Conservation (phyloP, 1,284 basidiomycete species). For the Pseudozyma hubeiensis region DNA sequence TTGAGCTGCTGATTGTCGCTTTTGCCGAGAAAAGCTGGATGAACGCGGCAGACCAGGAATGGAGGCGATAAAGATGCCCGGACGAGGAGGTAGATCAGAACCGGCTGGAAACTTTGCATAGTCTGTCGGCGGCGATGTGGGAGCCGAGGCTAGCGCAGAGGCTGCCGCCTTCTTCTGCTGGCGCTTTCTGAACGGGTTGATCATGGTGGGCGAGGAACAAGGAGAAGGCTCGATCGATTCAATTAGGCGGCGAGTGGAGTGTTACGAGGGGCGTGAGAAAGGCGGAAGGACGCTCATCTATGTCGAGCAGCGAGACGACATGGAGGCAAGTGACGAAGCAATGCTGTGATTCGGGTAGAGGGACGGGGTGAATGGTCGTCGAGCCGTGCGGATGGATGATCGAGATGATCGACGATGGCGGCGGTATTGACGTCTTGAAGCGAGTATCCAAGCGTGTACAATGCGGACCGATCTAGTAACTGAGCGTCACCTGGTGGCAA, state of each 20-base stretch:
- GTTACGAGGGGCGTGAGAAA: background rate
- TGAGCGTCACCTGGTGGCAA: no score
- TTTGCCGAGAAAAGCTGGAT: slow-evolving; percentile 5
- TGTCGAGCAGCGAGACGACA: background rate
- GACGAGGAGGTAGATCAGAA: slow-evolving; percentile 23
- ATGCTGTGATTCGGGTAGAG: no score
- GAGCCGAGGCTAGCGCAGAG: slow-evolving; percentile 3
- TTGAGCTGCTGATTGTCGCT: background rate
- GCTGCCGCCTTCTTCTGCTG: slow-evolving; percentile 29
- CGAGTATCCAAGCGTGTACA: no score
- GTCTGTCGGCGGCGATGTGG: slow-evolving; percentile 24
- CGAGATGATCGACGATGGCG: background rate
- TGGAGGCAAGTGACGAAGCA: no score
- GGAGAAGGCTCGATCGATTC: background rate
- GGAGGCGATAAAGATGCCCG: slow-evolving; percentile 34
- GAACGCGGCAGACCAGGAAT: slow-evolving; percentile 13
- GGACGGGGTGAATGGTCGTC: background rate
- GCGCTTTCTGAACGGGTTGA: slow-evolving; percentile 49
- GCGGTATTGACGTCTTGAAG: no score
- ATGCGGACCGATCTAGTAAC: no score
- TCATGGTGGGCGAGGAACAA: slow-evolving; percentile 21
- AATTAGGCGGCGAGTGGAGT: no score
- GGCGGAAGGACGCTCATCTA: background rate
- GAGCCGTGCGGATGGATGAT: slow-evolving; percentile 5
- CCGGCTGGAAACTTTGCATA: slow-evolving; percentile 20